These are phyloP conservation scores for Elsinoe batatas DNA, from an alignment of 2,329 filamentous ascomycete species.

Conservation along the genomic window DNA sequence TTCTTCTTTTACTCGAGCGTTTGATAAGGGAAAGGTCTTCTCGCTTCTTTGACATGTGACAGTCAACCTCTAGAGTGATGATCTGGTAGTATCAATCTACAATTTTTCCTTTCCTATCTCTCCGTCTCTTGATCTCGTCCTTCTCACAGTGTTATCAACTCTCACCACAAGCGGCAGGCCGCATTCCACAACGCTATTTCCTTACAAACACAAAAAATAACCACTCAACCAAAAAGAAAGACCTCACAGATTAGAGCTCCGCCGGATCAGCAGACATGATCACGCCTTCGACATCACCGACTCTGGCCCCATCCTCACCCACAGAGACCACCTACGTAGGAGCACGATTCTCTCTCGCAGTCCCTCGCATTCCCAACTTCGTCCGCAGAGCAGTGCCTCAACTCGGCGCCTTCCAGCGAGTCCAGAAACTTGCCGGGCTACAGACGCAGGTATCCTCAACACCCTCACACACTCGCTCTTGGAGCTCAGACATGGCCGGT, in stretches of 20 bases:
- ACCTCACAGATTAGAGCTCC: no score
- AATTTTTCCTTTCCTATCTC: constrained; percentile 5
- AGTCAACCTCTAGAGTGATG: neutral
- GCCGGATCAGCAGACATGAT: neutral
- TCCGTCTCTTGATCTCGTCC: neutral
- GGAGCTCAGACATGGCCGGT: constrained; percentile 11
- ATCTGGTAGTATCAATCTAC: neutral
- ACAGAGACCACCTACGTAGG: constrained; percentile 7
- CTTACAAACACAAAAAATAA: neutral
- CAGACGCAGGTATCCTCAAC: constrained; percentile 7
- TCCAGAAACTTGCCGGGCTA: constrained; percentile 10
- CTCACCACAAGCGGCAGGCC: constrained; percentile 8
- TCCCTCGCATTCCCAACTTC: constrained; percentile 14
- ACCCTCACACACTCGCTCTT: constrained; percentile 3
- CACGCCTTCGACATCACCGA: constrained; percentile 5
- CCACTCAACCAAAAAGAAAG: neutral
- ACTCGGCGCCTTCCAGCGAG: constrained; percentile 14
- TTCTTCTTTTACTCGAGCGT: neutral
- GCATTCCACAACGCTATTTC: neutral
- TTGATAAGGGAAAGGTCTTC: neutral
- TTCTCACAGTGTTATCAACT: neutral
- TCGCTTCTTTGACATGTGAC: constrained; percentile 8
- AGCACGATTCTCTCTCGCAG: constrained; percentile 3
- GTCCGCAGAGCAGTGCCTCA: constrained; percentile 14
- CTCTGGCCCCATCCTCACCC: constrained; percentile 6